phyloP scores from a whole-genome alignment of 441 rosid genomes.

The Populus hybrid region DNA sequence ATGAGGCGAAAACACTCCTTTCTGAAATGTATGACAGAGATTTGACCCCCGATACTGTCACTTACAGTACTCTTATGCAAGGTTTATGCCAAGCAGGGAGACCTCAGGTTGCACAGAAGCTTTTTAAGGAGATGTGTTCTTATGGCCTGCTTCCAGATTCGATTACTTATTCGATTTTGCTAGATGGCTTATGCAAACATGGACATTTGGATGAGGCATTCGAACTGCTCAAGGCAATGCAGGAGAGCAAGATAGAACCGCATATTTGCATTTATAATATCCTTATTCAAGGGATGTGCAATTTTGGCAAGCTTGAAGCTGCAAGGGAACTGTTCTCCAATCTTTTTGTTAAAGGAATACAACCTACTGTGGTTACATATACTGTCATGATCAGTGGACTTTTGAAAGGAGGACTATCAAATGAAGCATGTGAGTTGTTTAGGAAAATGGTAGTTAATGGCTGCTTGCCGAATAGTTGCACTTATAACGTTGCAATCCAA shows the following conservation, averaged over 20 bases:
- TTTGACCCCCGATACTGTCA: background rate
- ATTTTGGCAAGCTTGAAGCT: background rate
- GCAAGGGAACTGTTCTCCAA: conserved; percentile 5
- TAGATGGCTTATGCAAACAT: conserved; percentile 9
- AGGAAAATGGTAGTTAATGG: conserved; percentile 17
- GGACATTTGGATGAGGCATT: conserved; percentile 1
- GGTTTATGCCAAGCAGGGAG: background rate
- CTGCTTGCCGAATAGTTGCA: conserved; percentile 6
- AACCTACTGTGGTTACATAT: conserved; percentile 5
- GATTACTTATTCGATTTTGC: background rate
- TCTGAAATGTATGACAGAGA: background rate
- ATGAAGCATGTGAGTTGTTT: conserved; percentile 6
- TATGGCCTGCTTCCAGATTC: background rate
- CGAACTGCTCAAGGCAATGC: background rate
- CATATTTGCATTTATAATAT: conserved; percentile 13
- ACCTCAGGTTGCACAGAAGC: background rate
- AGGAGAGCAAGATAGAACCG: background rate
- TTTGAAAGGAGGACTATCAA: background rate
- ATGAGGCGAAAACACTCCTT: conserved; percentile 5
- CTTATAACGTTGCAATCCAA: conserved; percentile 16
- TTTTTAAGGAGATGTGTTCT: background rate
- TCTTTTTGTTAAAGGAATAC: background rate
- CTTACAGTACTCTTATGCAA: background rate
- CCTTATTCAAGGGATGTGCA: conserved; percentile 13
- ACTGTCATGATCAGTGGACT: conserved; percentile 10